These are phyloP conservation scores for Candida peoriensis DNA, from an alignment of 805 yeast genomes.

Conservation along the genomic window DNA sequence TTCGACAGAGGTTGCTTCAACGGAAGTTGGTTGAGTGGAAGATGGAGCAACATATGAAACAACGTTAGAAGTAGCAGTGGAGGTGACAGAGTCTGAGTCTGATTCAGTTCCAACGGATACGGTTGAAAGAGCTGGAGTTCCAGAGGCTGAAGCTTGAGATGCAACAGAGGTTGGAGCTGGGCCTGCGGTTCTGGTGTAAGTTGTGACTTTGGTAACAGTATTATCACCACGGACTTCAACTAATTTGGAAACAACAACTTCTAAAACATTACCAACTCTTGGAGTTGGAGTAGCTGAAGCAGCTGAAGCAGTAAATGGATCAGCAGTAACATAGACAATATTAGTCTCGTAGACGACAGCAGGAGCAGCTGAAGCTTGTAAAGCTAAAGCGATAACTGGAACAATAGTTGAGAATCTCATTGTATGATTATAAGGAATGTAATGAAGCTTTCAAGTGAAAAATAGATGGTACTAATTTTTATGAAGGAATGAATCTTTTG, in stretches of 20 bases:
- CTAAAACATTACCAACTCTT: constrained; percentile 16
- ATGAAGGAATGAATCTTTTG: too few relatives aligned
- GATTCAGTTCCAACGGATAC: constrained; percentile 19
- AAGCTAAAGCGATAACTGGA: constrained; percentile 21
- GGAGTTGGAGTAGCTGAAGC: constrained; percentile 19
- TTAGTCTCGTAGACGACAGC: constrained; percentile 24
- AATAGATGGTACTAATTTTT: too few relatives aligned
- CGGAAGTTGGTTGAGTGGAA: constrained; percentile 17
- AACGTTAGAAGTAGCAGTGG: constrained; percentile 13
- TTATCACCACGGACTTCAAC: constrained; percentile 16
- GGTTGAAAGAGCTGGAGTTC: constrained; percentile 6
- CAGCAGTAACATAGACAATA: constrained; percentile 23
- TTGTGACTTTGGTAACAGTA: constrained; percentile 19
- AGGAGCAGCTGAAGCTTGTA: constrained; percentile 24
- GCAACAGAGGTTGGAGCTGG: constrained; percentile 12
- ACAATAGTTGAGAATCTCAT: constrained; percentile 23
- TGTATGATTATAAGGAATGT: constrained; percentile 3
- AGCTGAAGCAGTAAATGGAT: constrained; percentile 12
- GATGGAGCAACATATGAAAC: constrained; percentile 8
- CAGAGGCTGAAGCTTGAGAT: constrained; percentile 1
- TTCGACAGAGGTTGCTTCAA: constrained; percentile 16
- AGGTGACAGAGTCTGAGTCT: constrained; percentile 4
- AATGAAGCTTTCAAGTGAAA: too few relatives aligned
- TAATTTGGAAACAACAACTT: constrained; percentile 22
- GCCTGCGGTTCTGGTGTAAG: constrained; percentile 21